These are phyloP conservation scores for Hirschioporus abietinus DNA, from an alignment of 768 basidiomycete species.

Conservation along the genomic window DNA sequence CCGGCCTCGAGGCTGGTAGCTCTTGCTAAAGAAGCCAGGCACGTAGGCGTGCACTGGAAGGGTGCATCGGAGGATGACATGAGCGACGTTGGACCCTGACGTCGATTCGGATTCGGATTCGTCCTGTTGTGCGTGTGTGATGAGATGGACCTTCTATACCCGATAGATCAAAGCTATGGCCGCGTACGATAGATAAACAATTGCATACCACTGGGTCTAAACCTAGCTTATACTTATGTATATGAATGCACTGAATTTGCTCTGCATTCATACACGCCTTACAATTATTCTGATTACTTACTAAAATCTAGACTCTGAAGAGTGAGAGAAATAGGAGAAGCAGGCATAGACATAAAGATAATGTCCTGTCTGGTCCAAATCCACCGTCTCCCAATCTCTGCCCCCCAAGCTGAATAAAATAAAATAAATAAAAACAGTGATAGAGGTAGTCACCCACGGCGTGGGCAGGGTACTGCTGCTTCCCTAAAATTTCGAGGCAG, in stretches of 20 bases:
- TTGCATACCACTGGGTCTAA: not conserved
- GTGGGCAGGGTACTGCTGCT: not conserved
- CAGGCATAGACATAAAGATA: no score
- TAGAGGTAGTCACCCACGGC: no score
- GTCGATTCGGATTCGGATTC: no score
- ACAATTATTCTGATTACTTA: no score
- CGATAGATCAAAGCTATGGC: not conserved
- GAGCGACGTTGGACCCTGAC: not conserved
- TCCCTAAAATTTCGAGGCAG: not conserved
- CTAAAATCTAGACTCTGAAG: no score
- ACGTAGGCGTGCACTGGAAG: not conserved
- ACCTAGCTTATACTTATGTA: not conserved
- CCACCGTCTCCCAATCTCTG: no score
- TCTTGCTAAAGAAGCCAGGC: not conserved
- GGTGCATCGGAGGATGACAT: not conserved
- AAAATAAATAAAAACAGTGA: no score
- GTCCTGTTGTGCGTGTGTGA: no score
- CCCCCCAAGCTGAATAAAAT: no score
- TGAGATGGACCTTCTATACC: not conserved
- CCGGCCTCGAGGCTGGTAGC: not conserved
- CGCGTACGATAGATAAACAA: not conserved
- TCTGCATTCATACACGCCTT: no score
- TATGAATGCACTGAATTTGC: not conserved
- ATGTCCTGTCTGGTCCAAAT: no score
- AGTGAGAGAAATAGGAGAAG: no score